A percentile compares a stretch with the other conserved stretches of the same genome.
Evolutionary conservation across 176 grass and related monocot genomes (phyloP).

Genomic region (Eragrostis nindensis): DNA sequence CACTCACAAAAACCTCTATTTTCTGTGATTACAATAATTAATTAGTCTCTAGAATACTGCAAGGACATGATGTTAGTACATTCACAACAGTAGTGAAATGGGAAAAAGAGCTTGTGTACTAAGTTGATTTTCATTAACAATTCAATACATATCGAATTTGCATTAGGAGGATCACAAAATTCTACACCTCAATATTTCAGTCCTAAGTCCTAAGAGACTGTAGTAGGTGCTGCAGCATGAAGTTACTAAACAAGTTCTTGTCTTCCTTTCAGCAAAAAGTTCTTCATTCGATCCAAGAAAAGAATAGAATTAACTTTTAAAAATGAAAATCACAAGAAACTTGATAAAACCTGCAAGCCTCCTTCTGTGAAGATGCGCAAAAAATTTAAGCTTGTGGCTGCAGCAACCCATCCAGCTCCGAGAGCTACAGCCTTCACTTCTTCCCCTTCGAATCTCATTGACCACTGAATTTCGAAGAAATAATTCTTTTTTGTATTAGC

Average conservation of each 20-base stretch:
- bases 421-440: constrained; percentile 87
- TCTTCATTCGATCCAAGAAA: neutral
- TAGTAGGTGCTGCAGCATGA: neutral
- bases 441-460: constrained; percentile 95
- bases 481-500: neutral
- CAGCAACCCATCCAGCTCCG: constrained; percentile 87
- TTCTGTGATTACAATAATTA: neutral
- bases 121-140: neutral
- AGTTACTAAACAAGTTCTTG: neutral
- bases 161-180: neutral
- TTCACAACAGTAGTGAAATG: neutral
- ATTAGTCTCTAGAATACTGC: neutral
- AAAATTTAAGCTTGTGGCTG: constrained; percentile 80
- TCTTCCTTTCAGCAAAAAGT: neutral
- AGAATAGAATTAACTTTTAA: neutral
- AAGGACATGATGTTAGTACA: neutral
- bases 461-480: constrained; percentile 67
- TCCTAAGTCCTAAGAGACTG: neutral
- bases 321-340: constrained; percentile 4
- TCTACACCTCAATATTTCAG: constrained; percentile 3
- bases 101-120: neutral
- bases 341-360: constrained; percentile 76
- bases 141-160: neutral
- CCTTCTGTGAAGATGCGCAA: constrained; percentile 83
- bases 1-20: neutral